Conservation (phyloP, 129 eudicot genomes). For the Oenanthe sinensis region DNA sequence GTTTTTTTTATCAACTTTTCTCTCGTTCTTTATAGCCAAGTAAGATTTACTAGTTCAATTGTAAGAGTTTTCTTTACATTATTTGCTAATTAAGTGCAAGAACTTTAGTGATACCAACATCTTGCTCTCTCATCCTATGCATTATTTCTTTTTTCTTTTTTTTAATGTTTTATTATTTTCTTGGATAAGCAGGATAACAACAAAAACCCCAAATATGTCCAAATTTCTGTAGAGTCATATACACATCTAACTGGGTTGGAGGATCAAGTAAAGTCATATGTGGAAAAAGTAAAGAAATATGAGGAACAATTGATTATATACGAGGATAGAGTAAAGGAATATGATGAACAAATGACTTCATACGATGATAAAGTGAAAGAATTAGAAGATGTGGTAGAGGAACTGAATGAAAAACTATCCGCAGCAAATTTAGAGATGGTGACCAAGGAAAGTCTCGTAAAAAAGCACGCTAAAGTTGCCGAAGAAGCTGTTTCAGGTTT, state of each 20-base stretch:
- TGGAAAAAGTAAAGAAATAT: constrained; percentile 55
- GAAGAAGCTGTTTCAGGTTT: constrained; percentile 99
- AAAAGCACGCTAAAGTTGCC: constrained; percentile 94
- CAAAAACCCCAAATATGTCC: constrained; percentile 82
- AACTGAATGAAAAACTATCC: constrained; percentile 72
- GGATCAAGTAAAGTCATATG: constrained; percentile 59
- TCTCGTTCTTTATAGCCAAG: not conserved
- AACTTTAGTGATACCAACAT: not conserved
- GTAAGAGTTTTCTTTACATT: too few species aligned
- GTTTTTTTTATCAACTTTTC: not conserved
- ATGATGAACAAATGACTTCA: constrained; percentile 32
- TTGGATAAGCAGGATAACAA: constrained; percentile 52
- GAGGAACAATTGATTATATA: constrained; percentile 36
- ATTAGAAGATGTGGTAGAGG: constrained; percentile 45
- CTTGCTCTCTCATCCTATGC: not conserved
- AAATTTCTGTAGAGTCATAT: constrained; percentile 81
- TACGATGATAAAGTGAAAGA: constrained; percentile 60
- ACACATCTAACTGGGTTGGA: constrained; percentile 43
- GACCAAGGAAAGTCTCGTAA: constrained; percentile 73
- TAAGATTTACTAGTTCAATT: not conserved
- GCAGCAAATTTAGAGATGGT: constrained; percentile 70
- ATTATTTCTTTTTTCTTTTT: not conserved
- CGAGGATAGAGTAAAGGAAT: not conserved
- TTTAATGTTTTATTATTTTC: not conserved
- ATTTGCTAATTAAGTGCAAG: not conserved